These are phyloP conservation scores for Arachnomyces sp. DNA, from an alignment of 2,329 filamentous ascomycete species.

Conservation along the genomic window DNA sequence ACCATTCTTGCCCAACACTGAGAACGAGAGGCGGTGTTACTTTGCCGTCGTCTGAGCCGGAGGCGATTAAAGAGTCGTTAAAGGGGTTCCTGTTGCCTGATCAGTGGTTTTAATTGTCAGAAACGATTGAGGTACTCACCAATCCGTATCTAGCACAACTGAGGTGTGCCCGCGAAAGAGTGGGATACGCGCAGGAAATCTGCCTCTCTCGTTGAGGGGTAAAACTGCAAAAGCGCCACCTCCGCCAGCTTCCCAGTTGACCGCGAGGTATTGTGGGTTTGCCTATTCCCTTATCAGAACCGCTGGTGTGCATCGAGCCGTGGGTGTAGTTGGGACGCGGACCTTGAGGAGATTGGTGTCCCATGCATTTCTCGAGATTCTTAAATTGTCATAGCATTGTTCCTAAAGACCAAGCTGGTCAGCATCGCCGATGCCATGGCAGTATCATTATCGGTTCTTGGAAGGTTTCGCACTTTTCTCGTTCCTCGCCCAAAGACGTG, in stretches of 20 bases:
- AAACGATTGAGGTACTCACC: constrained; percentile 48
- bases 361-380: constrained; percentile 97
- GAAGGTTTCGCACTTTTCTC: constrained; percentile 55
- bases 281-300: constrained; percentile 48
- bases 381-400: constrained; percentile 96
- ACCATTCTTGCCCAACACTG: constrained; percentile 7
- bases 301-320: constrained; percentile 16
- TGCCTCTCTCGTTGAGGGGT: constrained; percentile 79
- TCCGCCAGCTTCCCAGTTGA: constrained; percentile 97
- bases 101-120: constrained; percentile 17
- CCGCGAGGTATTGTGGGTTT: constrained; percentile 90
- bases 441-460: background rate
- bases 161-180: constrained; percentile 95
- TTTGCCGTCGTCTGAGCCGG: constrained; percentile 93
- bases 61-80: constrained; percentile 87
- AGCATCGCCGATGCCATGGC: background rate
- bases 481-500: constrained; percentile 97
- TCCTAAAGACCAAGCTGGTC: constrained; percentile 47
- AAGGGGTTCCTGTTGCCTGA: constrained; percentile 71
- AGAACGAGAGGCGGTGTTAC: constrained; percentile 28
- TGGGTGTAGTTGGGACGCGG: constrained; percentile 25
- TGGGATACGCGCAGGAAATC: constrained; percentile 84
- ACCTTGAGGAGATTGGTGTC: constrained; percentile 98
- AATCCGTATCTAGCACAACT: constrained; percentile 93
- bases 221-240: constrained; percentile 97